These are phyloP conservation scores for Ambrosia artemisiifolia DNA, from an alignment of 129 eudicot species.

Conservation along the genomic window DNA sequence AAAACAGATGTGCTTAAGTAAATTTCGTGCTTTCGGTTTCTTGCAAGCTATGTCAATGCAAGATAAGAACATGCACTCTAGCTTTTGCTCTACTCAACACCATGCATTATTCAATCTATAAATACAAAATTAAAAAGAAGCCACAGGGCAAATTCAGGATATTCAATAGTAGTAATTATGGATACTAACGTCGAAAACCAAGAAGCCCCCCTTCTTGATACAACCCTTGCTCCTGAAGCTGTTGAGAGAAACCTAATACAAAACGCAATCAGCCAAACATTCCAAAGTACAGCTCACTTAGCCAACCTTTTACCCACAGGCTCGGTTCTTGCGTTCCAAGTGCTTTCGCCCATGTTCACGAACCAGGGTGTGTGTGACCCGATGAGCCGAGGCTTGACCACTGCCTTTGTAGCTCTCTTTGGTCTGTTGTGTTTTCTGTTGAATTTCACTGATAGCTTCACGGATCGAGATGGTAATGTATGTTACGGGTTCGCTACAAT, in stretches of 20 bases:
- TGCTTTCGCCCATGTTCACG: conserved; percentile 70
- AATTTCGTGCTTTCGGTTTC: conserved; percentile 45
- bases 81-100: too few species aligned
- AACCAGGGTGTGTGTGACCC: conserved; percentile 65
- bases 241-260: conserved; percentile 58
- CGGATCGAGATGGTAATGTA: conserved; percentile 59
- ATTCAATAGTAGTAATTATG: conserved; percentile 30
- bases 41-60: conserved; percentile 63
- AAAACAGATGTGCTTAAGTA: conserved; percentile 5
- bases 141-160: too few species aligned
- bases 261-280: conserved; percentile 82
- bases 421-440: conserved; percentile 62
- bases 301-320: conserved; percentile 88
- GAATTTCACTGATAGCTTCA: conserved; percentile 80
- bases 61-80: conserved; percentile 17
- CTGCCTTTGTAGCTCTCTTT: conserved; percentile 56
- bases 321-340: conserved; percentile 75
- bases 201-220: conserved; percentile 48
- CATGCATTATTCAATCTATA: conserved; percentile 23
- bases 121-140: not conserved
- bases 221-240: conserved; percentile 40
- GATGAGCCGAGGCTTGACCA: conserved; percentile 42
- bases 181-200: conserved; percentile 48
- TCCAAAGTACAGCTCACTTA: conserved; percentile 73
- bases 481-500: conserved; percentile 75